phyloP scores from a whole-genome alignment of 495 filamentous ascomycete species.

The Staphylotrichum longicolle region DNA sequence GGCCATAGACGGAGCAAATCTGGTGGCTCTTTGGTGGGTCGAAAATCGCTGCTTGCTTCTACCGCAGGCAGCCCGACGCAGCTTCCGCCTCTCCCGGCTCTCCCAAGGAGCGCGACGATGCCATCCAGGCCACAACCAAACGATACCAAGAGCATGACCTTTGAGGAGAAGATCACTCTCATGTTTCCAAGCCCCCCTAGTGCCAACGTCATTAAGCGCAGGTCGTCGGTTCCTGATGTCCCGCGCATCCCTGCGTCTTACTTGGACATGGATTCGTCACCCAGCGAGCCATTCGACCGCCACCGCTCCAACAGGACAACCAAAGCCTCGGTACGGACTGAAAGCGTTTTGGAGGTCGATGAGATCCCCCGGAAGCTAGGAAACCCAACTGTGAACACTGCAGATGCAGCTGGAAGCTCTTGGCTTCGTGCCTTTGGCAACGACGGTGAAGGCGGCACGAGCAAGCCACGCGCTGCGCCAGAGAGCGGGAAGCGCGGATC shows the following conservation, averaged over 20 bases:
- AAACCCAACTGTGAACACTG: conserved; percentile 25
- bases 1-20: conserved; percentile 48
- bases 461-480: conserved; percentile 18
- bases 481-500: conserved; percentile 39
- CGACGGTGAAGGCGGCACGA: conserved; percentile 19
- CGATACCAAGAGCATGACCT: conserved; percentile 54
- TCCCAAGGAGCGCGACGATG: conserved; percentile 41
- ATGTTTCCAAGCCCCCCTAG: conserved; percentile 47
- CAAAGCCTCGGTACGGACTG: conserved; percentile 36
- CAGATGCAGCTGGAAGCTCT: conserved; percentile 37
- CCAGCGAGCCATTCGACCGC: conserved; percentile 16
- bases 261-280: conserved; percentile 22
- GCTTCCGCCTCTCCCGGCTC: conserved; percentile 46
- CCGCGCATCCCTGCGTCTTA: conserved; percentile 40
- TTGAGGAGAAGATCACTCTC: conserved; percentile 51
- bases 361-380: conserved; percentile 32
- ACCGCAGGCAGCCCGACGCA: conserved; percentile 49
- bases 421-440: conserved; percentile 43
- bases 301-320: conserved; percentile 35
- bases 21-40: conserved; percentile 38
- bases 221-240: conserved; percentile 45
- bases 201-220: conserved; percentile 31
- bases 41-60: conserved; percentile 45
- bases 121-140: conserved; percentile 39
- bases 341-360: conserved; percentile 42